Percentiles rank a stretch among this genome's conserved stretches.
phyloP scores from a whole-genome alignment of 306 rosid genomes.

The Oxytropis ochrocephala region DNA sequence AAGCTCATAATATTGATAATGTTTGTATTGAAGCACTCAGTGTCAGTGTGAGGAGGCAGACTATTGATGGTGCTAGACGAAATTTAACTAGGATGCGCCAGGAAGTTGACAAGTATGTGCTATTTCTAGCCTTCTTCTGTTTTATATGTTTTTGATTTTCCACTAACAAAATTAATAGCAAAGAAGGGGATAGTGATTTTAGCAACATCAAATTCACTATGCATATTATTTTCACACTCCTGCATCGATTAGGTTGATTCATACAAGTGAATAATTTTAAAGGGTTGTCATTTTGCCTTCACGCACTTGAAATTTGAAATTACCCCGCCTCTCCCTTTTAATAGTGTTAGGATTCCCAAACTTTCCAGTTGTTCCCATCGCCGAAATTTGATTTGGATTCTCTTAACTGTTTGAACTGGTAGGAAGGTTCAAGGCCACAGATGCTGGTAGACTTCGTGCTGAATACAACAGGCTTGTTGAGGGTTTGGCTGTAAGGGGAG shows the following conservation, averaged over 20 bases:
- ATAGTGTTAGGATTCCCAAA: background rate
- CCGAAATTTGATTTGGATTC: slow-evolving; percentile 34
- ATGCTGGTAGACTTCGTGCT: slow-evolving; percentile 88
- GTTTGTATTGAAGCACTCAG: slow-evolving; percentile 97
- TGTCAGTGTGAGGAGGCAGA: slow-evolving; percentile 96
- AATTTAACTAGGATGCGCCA: slow-evolving; percentile 78
- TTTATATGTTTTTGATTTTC: background rate
- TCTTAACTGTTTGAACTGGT: slow-evolving; percentile 60
- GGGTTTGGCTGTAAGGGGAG: slow-evolving; percentile 93
- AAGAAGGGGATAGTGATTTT: background rate
- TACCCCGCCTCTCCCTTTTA: background rate
- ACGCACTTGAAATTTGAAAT: background rate
- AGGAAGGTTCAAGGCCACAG: slow-evolving; percentile 99
- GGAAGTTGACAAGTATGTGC: slow-evolving; percentile 78
- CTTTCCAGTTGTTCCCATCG: slow-evolving; percentile 10
- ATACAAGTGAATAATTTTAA: background rate
- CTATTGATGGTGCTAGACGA: slow-evolving; percentile 89
- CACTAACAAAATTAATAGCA: background rate
- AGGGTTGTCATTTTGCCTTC: background rate
- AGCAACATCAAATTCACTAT: background rate
- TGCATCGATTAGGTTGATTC: background rate
- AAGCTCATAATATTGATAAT: slow-evolving; percentile 92
- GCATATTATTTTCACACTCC: background rate
- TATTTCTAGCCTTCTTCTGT: slow-evolving; percentile 17
- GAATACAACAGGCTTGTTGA: slow-evolving; percentile 89